phyloP scores from a whole-genome alignment of 345 rosid genomes.

The Acer yangbiense region DNA sequence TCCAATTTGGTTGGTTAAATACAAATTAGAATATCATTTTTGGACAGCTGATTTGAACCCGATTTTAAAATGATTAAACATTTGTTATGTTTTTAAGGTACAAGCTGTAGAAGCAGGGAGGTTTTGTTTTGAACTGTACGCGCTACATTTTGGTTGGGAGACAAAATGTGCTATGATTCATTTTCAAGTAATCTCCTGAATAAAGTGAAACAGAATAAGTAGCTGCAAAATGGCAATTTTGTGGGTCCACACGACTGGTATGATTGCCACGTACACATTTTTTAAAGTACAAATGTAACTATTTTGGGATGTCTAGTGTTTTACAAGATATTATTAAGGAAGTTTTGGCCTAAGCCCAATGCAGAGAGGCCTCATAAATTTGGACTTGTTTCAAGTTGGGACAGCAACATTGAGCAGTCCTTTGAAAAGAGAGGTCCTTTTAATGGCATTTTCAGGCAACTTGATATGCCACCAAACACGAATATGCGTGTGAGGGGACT shows the following conservation, averaged over 20 bases:
- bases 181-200: slow-evolving; percentile 9
- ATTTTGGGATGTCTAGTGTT: not conserved
- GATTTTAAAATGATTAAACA: too few species aligned
- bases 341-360: not conserved
- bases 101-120: not conserved
- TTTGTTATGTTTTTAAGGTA: not conserved
- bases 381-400: too few species aligned
- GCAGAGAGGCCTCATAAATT: too few species aligned
- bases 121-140: not conserved
- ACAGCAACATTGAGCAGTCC: too few species aligned
- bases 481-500: too few species aligned
- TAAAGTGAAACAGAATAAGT: not conserved
- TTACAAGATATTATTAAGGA: not conserved
- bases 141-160: not conserved
- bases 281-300: not conserved
- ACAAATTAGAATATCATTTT: too few species aligned
- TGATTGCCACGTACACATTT: not conserved
- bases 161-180: slow-evolving; percentile 24
- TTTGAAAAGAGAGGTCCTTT: too few species aligned
- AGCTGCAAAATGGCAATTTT: not conserved
- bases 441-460: too few species aligned
- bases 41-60: too few species aligned
- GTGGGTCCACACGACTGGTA: not conserved
- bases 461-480: too few species aligned
- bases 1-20: too few species aligned